Base-by-base conservation (phyloP, 2,329 filamentous ascomycete species). In the Ophiognomonia clavigignenti-juglandacearum region DNA sequence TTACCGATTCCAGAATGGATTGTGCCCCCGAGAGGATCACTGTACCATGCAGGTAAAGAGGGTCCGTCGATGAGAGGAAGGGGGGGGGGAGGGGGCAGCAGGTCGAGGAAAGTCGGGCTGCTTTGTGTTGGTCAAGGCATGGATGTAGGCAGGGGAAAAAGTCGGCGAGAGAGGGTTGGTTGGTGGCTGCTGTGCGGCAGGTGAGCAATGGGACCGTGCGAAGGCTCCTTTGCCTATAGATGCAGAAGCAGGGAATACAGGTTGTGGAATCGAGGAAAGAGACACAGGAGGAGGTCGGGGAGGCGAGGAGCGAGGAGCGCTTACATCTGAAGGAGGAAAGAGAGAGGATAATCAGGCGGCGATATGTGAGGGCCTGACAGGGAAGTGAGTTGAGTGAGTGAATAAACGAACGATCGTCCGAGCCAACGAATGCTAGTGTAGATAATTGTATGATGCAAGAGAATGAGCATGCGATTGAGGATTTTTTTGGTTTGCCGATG, bases 51-150 rank as follows among this genome's bases (percentile, higher is more conserved):
- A 48, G 43, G 40, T 46, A 35, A 38, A 36, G 49, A 39, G 42
- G 19, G 22, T n/a, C n/a, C n/a, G n/a, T n/a, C n/a, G n/a, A n/a
- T n/a, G 27, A 29, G 31, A 46, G 32, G 43, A 32, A 29, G 35
- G 35, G 41, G 44, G 37, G 23, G 46, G 43, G 37, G n/a, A 39
- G 26, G 40, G 36, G 36, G 45, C 48, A 20, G 53, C 44, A 47
- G 47, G 45, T 44, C 32, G 45, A 48, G n/a, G 49, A 43, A 40
- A 20, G 34, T 44, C 45, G 40, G 48, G 36, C 40, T 45, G 39
- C 35, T 41, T 50, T 43, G 48, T 45, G 46, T 34, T 45, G 43
- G 42, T 53, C 51, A 54, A 56, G 47, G 47, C 54, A 53, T 54
- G 19, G 47, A 50, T 48, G 31, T 13, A n/a, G 47, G 43, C 38